Evolutionary conservation across 805 yeast species (phyloP).

Genomic region (Ogataea pini): DNA sequence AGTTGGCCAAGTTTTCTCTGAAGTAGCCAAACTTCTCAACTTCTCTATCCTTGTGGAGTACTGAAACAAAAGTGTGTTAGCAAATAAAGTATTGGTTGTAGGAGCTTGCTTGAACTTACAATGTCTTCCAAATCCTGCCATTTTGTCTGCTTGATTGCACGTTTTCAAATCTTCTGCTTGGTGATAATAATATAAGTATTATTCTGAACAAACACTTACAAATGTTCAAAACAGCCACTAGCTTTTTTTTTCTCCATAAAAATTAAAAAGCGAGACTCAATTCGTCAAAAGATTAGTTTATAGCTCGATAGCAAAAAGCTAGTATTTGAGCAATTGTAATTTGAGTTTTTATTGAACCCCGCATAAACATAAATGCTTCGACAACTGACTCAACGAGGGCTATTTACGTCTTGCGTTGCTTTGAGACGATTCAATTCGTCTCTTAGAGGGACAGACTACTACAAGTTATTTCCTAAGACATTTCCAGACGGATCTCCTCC

Average conservation of each 20-base stretch:
- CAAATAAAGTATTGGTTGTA: background rate
- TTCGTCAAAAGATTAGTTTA: background rate
- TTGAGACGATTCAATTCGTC: slow-evolving; percentile 3
- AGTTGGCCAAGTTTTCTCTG: slow-evolving; percentile 34
- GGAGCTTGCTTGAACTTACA: slow-evolving; percentile 24
- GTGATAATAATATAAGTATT: too few species aligned
- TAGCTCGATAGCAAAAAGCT: background rate
- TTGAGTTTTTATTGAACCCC: background rate
- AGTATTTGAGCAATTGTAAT: background rate
- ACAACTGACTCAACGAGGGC: background rate
- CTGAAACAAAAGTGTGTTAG: slow-evolving; percentile 22
- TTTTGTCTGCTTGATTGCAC: slow-evolving; percentile 10
- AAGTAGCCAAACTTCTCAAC: slow-evolving; percentile 34
- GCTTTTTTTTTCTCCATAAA: background rate
- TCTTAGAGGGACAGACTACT: slow-evolving; percentile 40
- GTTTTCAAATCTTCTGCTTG: background rate
- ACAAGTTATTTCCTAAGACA: slow-evolving; percentile 71
- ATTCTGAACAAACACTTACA: too few species aligned
- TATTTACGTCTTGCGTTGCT: background rate
- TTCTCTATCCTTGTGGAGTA: slow-evolving; percentile 34
- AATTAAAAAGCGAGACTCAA: background rate
- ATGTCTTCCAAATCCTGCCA: slow-evolving; percentile 39
- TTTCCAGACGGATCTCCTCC: slow-evolving; percentile 70
- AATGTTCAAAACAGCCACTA: background rate
- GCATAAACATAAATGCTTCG: background rate